phyloP scores from a whole-genome alignment of 148 eudicot genomes.

The Talinum fruticosum region DNA sequence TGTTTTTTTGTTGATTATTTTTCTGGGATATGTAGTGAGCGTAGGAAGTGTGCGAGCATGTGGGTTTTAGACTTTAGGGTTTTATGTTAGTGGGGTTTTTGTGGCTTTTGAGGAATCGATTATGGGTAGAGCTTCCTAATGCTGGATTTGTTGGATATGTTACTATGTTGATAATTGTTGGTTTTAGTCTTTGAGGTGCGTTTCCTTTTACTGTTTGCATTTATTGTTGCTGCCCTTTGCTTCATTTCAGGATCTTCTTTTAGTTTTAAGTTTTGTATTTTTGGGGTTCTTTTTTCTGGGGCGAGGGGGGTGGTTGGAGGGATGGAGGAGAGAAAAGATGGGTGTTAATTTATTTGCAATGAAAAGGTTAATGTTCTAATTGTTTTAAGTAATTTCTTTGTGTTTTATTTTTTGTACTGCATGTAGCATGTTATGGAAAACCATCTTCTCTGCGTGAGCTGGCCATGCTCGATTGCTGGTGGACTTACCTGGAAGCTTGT shows the following conservation, averaged over 20 bases:
- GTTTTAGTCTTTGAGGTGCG: not conserved
- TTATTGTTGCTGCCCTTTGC: not conserved
- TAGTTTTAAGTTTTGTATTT: not conserved
- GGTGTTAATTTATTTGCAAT: not conserved
- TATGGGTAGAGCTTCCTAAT: not conserved
- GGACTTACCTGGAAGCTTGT: not conserved
- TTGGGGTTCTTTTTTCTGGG: not conserved
- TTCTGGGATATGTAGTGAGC: not conserved
- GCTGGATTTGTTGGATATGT: not conserved
- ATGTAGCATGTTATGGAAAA: not conserved
- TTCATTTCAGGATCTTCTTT: not conserved
- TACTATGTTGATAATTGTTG: not conserved
- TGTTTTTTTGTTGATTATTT: not conserved
- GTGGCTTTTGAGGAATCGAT: not conserved
- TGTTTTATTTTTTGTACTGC: not conserved
- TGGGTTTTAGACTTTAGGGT: not conserved
- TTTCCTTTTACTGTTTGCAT: not conserved
- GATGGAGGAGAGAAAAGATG: not conserved
- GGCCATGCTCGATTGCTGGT: not conserved
- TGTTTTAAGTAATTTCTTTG: not conserved
- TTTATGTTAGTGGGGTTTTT: not conserved
- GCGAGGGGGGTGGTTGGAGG: not conserved
- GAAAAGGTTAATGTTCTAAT: not conserved
- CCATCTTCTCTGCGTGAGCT: not conserved
- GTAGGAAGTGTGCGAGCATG: not conserved